Conservation (phyloP, 805 yeast genomes). For the Candida vartiovaarae region DNA sequence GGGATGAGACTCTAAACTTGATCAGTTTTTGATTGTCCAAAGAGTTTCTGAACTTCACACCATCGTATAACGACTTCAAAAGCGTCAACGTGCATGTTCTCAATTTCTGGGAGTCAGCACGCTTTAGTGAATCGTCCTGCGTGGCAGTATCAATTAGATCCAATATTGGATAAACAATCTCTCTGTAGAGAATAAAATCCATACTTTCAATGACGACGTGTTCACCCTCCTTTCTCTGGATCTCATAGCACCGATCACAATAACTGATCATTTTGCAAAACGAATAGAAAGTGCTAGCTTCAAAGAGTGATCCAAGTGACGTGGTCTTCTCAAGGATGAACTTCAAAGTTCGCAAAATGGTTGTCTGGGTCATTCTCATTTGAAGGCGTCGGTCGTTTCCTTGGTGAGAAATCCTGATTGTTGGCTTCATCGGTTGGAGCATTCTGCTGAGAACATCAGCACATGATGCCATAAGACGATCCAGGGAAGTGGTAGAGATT, state of each 20-base stretch:
- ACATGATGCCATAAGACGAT: slow-evolving; percentile 5
- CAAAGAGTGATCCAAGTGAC: slow-evolving; percentile 26
- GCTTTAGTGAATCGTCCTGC: slow-evolving; percentile 1
- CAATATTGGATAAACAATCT: slow-evolving; percentile 38
- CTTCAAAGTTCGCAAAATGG: slow-evolving; percentile 12
- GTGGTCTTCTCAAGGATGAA: slow-evolving; percentile 23
- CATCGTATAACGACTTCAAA: not conserved
- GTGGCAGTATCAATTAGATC: slow-evolving; percentile 34
- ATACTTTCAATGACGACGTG: slow-evolving; percentile 57
- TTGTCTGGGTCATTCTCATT: slow-evolving; percentile 7
- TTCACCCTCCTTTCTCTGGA: slow-evolving; percentile 55
- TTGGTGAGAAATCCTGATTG: slow-evolving; percentile 5
- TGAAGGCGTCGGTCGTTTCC: slow-evolving; percentile 9
- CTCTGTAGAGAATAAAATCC: slow-evolving; percentile 43
- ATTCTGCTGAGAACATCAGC: slow-evolving; percentile 2
- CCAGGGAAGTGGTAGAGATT: slow-evolving; percentile 25
- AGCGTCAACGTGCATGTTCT: slow-evolving; percentile 1
- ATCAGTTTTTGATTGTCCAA: slow-evolving; percentile 20
- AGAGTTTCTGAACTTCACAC: slow-evolving; percentile 16
- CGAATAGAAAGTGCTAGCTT: slow-evolving; percentile 24
- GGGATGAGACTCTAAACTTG: slow-evolving; percentile 38
- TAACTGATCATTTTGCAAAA: slow-evolving; percentile 29
- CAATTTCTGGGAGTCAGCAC: not conserved
- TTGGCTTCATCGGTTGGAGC: slow-evolving; percentile 21
- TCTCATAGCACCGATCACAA: slow-evolving; percentile 53